Base-by-base conservation (phyloP, 1,284 basidiomycete genomes). In the Marasmius sp. region DNA sequence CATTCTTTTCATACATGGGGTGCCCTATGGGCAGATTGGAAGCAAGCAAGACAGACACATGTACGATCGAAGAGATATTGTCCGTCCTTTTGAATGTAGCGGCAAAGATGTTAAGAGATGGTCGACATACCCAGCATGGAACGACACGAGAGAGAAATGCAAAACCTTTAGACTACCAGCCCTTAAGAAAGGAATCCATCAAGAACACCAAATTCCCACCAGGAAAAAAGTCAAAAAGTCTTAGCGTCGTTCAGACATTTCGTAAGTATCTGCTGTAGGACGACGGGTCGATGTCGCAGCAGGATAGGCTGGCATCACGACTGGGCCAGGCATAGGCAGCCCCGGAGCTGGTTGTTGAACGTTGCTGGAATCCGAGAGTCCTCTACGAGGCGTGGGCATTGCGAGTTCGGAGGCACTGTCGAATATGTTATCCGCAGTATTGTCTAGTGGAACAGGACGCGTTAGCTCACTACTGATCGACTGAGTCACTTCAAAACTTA, bases 381-480 rank as follows among this genome's bases (percentile, higher is more conserved):
- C 70, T 57, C 71, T 69, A 53, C 71, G 70, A 14, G 77, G 75
- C 59, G 63, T 73, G 36, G 75, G 71, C 75, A 77, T 73, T 49
- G 73, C 71, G 14, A 78, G 64, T 77, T 64, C 62, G 6, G 53
- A 36, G 22, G 52, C 34, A 37, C 54, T 45, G 47, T 64, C 62
- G 45, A 64, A 64, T 7, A 64, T 36, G 66, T 84, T 81, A 65
- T 78, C 80, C 5, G 79, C 73, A 53, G 75, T 75, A 59, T 83
- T 82, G 39, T 81, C 83, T 85, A 65, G 9, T 45, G 64, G 37
- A 60, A 57, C 48, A 50, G 14, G 22, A 54, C 43, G 57, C 11
- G 47, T 55, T 48, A 45, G 33, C n/a, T 27, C 57, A 60, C 18
- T 65, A 39, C 45, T 8, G n/a, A 45, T 16, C 9, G 20, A 47